Evolutionary conservation across 139 green algal species (phyloP).

Genomic region (Auxenochlorella pyrenoidosa): DNA sequence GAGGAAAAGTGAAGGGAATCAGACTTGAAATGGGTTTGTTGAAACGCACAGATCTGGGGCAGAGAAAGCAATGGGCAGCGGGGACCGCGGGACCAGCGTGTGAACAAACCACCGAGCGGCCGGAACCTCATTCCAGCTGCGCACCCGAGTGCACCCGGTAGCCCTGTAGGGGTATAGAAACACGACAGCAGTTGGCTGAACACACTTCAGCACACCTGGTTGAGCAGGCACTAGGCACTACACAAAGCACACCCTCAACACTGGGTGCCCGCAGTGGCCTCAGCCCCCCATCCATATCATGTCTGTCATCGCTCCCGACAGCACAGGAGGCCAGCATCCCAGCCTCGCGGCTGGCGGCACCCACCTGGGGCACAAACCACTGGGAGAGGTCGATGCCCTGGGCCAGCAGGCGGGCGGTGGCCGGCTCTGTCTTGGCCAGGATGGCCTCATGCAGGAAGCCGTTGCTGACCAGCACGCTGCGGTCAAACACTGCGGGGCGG

Average conservation of each 20-base stretch:
- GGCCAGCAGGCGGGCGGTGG: slow-evolving; percentile 42
- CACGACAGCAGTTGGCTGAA: neutral
- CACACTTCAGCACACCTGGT: neutral
- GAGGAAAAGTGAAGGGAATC: too few relatives aligned
- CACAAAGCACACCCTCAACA: too few relatives aligned
- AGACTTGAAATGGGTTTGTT: too few relatives aligned
- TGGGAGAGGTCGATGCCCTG: slow-evolving; percentile 60
- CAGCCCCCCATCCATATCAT: too few relatives aligned
- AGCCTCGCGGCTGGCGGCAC: neutral
- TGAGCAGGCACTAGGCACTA: neutral
- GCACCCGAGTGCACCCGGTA: slow-evolving; percentile 47
- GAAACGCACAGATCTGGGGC: neutral
- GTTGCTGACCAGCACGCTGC: slow-evolving; percentile 65
- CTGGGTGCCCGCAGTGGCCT: too few relatives aligned
- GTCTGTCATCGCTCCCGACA: too few relatives aligned
- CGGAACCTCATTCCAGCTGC: slow-evolving; percentile 48
- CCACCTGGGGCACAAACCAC: slow-evolving; percentile 66
- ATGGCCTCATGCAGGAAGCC: slow-evolving; percentile 61
- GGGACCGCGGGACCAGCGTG: too few relatives aligned
- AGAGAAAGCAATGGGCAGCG: neutral
- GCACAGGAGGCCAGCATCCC: too few relatives aligned
- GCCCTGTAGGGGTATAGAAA: slow-evolving; percentile 3
- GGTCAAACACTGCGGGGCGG: slow-evolving; percentile 69
- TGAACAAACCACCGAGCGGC: too few relatives aligned
- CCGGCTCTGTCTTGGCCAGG: slow-evolving; percentile 46